A percentile compares a stretch with the other conserved stretches of the same genome.
These are phyloP conservation scores for Spraguea lophii DNA, from an alignment of 371 early-diverging fungal genomes.

Conservation along the genomic window DNA sequence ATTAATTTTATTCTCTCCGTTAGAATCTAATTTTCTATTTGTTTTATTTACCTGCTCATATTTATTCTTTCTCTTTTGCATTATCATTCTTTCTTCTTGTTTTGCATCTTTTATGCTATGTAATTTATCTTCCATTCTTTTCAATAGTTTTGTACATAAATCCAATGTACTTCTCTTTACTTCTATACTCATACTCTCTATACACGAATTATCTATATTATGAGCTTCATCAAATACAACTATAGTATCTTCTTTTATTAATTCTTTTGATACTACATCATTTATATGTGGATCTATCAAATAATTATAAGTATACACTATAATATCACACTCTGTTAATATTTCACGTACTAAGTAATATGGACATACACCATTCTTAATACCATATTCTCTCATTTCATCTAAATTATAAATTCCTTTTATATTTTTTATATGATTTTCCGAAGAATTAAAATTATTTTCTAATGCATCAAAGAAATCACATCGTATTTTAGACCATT, in stretches of 20 bases:
- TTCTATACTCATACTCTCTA: conserved; percentile 81
- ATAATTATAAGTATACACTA: conserved; percentile 94
- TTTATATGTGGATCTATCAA: conserved; percentile 95
- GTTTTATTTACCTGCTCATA: conserved; percentile 55
- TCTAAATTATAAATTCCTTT: conserved; percentile 81
- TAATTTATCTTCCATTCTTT: conserved; percentile 52
- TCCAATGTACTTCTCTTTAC: conserved; percentile 69
- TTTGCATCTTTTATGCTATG: conserved; percentile 60
- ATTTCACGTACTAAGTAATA: conserved; percentile 73
- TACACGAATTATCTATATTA: conserved; percentile 78
- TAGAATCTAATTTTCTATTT: conserved; percentile 38
- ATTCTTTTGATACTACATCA: conserved; percentile 69
- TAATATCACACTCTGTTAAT: conserved; percentile 70
- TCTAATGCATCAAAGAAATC: conserved; percentile 50
- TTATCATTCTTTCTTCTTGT: conserved; percentile 59
- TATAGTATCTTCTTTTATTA: conserved; percentile 66
- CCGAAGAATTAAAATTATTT: no score
- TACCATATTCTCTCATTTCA: conserved; percentile 60
- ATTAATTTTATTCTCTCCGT: no score
- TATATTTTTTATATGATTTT: conserved; percentile 53
- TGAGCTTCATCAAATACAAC: conserved; percentile 99
- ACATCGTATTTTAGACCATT: conserved; percentile 8
- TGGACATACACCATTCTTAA: conserved; percentile 61
- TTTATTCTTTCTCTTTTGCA: conserved; percentile 65
- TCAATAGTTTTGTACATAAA: conserved; percentile 58